Base-by-base conservation (phyloP, 2,329 filamentous ascomycete genomes). In the Monilinia fructicola region DNA sequence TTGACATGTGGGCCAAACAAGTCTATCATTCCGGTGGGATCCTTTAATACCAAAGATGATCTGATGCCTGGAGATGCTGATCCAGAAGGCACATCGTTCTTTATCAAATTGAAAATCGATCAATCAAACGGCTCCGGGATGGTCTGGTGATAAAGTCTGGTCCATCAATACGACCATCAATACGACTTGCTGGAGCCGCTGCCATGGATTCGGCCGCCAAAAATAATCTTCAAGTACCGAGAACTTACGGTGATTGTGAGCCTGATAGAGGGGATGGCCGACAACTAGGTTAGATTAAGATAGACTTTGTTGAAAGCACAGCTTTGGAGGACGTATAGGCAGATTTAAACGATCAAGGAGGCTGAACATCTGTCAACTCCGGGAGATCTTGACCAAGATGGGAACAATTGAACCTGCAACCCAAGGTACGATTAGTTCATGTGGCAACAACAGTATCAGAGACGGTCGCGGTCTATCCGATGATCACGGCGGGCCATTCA, bases 201-300 rank as follows among this genome's bases (percentile, higher is more conserved):
- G n/a, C n/a, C n/a, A n/a, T 83, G 74, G 68, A 74, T 38, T 81
- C 78, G 56, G 67, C 83, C 56, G 74, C 76, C 6, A 56, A 73
- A n/a, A 74, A 80, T 4, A 74, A 75, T 2, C 76, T 83, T 28
- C 81, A 81, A 7, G 78, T 82, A 0, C 81, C 82, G 4, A 76
- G 77, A 23, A 74, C 83, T 1, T 75, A 81, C 68, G 23, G 54
- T 0, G 31, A 14, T 16, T 56, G 38, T n/a, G n/a, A 38, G 42
- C 21, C 44, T 50, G 26, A 21, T 54, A 26, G 10, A 44, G 54
- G 14, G 16, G 9, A 23, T 18, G 26, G 21, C 26, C 42, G 14
- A 54, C n/a, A 14, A 16, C 23, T 28, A 14, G 50, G 50, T 52
- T 52, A 38, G 44, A 67, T 69, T 35, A 56, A 40, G 3, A 65